phyloP scores from a whole-genome alignment of 345 rosid genomes.

The Physaria fendleri region DNA sequence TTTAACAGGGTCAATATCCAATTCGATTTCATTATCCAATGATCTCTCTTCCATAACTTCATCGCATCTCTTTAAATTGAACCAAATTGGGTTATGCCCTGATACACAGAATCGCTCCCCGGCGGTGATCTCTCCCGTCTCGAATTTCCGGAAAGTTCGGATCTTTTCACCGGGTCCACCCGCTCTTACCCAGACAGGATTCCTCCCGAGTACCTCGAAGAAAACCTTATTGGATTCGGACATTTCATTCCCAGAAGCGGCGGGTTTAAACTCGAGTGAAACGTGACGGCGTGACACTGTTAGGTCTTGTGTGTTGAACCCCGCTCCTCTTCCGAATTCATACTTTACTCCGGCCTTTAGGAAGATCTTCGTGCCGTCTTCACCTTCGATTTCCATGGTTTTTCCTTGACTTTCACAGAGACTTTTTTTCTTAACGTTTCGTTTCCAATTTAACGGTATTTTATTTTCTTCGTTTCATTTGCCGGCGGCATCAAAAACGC shows the following conservation, averaged over 20 bases:
- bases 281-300: conserved; percentile 68
- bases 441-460: background rate
- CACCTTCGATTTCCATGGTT: conserved; percentile 63
- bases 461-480: background rate
- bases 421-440: background rate
- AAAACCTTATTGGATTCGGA: conserved; percentile 40
- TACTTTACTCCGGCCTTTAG: conserved; percentile 25
- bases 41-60: conserved; percentile 25
- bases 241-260: conserved; percentile 5
- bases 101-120: conserved; percentile 63
- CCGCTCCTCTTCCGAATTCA: conserved; percentile 56
- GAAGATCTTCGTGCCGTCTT: conserved; percentile 47
- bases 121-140: conserved; percentile 39
- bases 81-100: conserved; percentile 51
- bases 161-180: conserved; percentile 28
- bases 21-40: conserved; percentile 27
- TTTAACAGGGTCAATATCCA: conserved; percentile 50
- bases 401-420: background rate
- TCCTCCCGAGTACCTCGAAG: conserved; percentile 58
- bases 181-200: conserved; percentile 55
- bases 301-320: conserved; percentile 40
- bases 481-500: conserved; percentile 14
- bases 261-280: conserved; percentile 28
- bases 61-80: conserved; percentile 32
- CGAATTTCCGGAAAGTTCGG: conserved; percentile 38